Evolutionary conservation across 495 filamentous ascomycete genomes (phyloP), one percentile per base, ranked within the genome.

Genomic region (Hypoxylon trugodes): DNA sequence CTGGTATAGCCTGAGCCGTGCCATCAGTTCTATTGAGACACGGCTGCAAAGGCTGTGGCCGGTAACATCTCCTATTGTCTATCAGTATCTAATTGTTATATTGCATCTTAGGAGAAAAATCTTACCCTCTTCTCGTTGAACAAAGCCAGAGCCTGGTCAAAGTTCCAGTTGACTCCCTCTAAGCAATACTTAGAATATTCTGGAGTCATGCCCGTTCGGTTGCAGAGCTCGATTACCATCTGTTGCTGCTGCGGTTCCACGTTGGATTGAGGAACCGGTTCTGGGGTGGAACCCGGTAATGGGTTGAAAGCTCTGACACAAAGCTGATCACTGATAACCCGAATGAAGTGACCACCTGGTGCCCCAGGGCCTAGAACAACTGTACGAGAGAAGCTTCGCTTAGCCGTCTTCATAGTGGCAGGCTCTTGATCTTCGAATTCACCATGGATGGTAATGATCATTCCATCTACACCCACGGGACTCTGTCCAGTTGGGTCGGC

Each of bases 311-410:
- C 81, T 38, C 89, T 83, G 21, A 96, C 73, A 16, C 84, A 84
- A 41, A 96, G 80, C 67, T 91, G 85, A 73, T 98, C 94, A 70
- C 82, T 92, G 48, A 93, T 80, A 15, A 97, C 90, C 35, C 93
- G 82, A 35, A 97, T 85, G 2, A 82, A 81, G 3, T 82, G 81
- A 5, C 80, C 81, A 19, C 79, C 81, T 1, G 82, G 77, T 24
- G 66, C 72, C 28, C 90, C 91, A 3, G 92, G 92, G 0, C 92
- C 91, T 15, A 98, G 79, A 37, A 93, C 79, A 65, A 98, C 92
- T 0, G 86, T 91, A 18, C 94, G 86, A 59, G 94, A 90, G 76
- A 97, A 98, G 64, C 89, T 91, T 59, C 94, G 88, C 22, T 84
- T 82, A 18, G 74, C 71, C 15, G 69, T 78, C 53, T 85, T 83